Percentiles rank a stretch among this genome's conserved stretches.
These are phyloP conservation scores for Articulospora tetracladia DNA, from an alignment of 495 filamentous ascomycete genomes.

Conservation along the genomic window DNA sequence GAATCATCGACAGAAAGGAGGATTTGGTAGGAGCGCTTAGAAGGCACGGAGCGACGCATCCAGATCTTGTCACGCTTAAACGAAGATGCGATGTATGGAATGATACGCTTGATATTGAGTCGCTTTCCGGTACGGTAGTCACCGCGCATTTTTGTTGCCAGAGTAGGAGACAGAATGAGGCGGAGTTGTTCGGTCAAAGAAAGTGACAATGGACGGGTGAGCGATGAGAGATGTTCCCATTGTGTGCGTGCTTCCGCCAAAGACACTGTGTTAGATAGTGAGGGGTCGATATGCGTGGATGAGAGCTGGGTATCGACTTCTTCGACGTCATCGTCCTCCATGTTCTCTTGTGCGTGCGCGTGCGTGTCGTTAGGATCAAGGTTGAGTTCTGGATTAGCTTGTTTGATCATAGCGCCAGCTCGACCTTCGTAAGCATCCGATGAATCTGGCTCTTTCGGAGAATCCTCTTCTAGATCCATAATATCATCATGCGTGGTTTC, in stretches of 20 bases:
- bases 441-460: conserved; percentile 21
- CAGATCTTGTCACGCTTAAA: conserved; percentile 99
- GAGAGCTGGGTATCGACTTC: conserved; percentile 71
- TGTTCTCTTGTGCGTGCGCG: conserved; percentile 16
- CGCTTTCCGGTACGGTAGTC: conserved; percentile 97
- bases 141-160: conserved; percentile 93
- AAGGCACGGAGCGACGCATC: conserved; percentile 90
- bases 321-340: conserved; percentile 61
- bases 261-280: conserved; percentile 28
- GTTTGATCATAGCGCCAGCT: conserved; percentile 37
- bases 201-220: conserved; percentile 81
- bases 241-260: conserved; percentile 65
- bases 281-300: conserved; percentile 61
- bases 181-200: conserved; percentile 89
- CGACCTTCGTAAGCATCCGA: conserved; percentile 27
- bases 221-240: conserved; percentile 80
- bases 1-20: conserved; percentile 96
- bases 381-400: conserved; percentile 26
- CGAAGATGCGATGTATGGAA: conserved; percentile 93
- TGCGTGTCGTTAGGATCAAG: conserved; percentile 23
- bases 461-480: conserved; percentile 36
- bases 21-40: conserved; percentile 93
- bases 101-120: conserved; percentile 98
- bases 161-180: conserved; percentile 89
- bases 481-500: conserved; percentile 43